phyloP scores from a whole-genome alignment of 768 basidiomycete genomes.

The Tephrocybe sp. region DNA sequence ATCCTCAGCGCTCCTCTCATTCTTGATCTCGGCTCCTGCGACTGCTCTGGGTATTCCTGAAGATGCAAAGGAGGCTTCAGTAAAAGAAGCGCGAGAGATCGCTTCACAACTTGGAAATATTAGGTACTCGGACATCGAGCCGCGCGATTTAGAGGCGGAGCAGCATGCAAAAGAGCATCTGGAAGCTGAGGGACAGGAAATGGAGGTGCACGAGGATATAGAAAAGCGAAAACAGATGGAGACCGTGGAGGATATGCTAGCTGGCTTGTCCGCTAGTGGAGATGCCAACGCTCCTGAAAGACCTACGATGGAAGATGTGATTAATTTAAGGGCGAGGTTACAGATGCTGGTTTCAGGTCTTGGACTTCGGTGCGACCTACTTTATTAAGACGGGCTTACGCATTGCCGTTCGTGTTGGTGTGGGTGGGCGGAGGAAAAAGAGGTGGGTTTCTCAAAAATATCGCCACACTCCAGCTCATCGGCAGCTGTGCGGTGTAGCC shows the following conservation, averaged over 20 bases:
- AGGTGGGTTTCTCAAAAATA: too few relatives aligned
- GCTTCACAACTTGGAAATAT: slow-evolving; percentile 55
- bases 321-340: slow-evolving; percentile 36
- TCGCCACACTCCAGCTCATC: too few relatives aligned
- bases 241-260: slow-evolving; percentile 55
- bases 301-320: slow-evolving; percentile 41
- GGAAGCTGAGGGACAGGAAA: slow-evolving; percentile 35
- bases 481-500: too few relatives aligned
- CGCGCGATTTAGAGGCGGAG: slow-evolving; percentile 76
- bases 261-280: slow-evolving; percentile 35
- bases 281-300: slow-evolving; percentile 19
- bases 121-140: slow-evolving; percentile 70
- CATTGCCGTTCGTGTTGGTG: too few relatives aligned
- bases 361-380: slow-evolving; percentile 26
- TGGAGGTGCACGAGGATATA: slow-evolving; percentile 42
- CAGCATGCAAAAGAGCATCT: slow-evolving; percentile 72
- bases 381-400: not conserved
- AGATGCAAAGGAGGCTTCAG: slow-evolving; percentile 18
- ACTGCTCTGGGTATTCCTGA: not conserved
- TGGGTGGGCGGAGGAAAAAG: too few relatives aligned
- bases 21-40: slow-evolving; percentile 39
- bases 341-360: slow-evolving; percentile 28
- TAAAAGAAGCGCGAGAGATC: slow-evolving; percentile 53
- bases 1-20: slow-evolving; percentile 59
- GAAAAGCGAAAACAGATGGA: slow-evolving; percentile 52